Percentiles rank a stretch among this genome's conserved stretches.
phyloP scores from a whole-genome alignment of 2,329 filamentous ascomycete genomes.

The Fusarium sp. region DNA sequence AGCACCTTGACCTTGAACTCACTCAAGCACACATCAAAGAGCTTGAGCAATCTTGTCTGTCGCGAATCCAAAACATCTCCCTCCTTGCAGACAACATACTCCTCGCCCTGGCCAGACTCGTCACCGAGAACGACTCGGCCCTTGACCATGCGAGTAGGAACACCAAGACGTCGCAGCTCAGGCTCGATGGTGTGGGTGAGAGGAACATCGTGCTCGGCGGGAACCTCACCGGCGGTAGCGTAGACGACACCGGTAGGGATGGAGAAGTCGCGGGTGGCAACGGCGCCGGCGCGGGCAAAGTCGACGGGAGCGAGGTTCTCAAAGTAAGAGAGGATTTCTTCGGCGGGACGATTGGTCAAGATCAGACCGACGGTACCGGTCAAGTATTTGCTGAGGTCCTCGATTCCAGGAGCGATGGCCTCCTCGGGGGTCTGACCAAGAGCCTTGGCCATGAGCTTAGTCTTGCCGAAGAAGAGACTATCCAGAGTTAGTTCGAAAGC shows the following conservation, averaged over 20 bases:
- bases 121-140: conserved; percentile 82
- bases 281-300: conserved; percentile 88
- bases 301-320: conserved; percentile 78
- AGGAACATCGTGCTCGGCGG: conserved; percentile 83
- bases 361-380: conserved; percentile 88
- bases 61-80: conserved; percentile 88
- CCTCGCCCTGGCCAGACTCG: conserved; percentile 63
- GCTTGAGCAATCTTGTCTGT: conserved; percentile 92
- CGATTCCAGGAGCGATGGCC: conserved; percentile 82
- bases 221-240: conserved; percentile 81
- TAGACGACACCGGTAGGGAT: conserved; percentile 88
- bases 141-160: conserved; percentile 89
- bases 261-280: conserved; percentile 78
- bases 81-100: conserved; percentile 85
- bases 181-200: conserved; percentile 91
- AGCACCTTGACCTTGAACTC: conserved; percentile 87
- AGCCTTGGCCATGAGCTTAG: conserved; percentile 97
- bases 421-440: conserved; percentile 82
- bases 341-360: conserved; percentile 82
- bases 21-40: conserved; percentile 89
- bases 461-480: conserved; percentile 98
- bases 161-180: conserved; percentile 85
- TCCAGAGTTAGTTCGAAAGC: conserved; percentile 12
- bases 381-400: conserved; percentile 75
- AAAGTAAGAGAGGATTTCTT: conserved; percentile 78